phyloP scores from a whole-genome alignment of 306 rosid genomes.

The Ochetophila trinervis region DNA sequence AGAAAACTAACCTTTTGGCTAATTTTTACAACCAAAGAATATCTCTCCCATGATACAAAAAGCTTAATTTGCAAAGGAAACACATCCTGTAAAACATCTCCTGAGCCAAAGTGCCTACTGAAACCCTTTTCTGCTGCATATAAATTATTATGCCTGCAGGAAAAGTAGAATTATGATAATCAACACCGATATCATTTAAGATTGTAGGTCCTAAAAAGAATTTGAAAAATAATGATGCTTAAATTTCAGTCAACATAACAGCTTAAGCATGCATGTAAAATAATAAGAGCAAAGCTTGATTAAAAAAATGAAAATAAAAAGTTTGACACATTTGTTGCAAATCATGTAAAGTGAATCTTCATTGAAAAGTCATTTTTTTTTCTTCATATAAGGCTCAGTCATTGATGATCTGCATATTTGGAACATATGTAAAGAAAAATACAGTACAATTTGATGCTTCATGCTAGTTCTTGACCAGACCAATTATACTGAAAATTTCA shows the following conservation, averaged over 20 bases:
- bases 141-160: conserved; percentile 62
- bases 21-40: conserved; percentile 65
- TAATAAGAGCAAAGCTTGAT: not conserved
- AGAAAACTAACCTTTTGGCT: conserved; percentile 55
- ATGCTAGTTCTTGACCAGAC: not conserved
- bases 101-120: conserved; percentile 36
- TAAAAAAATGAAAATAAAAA: not conserved
- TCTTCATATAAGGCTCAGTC: not conserved
- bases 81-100: conserved; percentile 45
- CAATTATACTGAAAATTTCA: not conserved
- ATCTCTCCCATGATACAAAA: conserved; percentile 60
- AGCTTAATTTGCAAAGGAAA: conserved; percentile 74
- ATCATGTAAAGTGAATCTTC: too few species aligned
- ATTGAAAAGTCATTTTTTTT: too few species aligned
- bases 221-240: too few species aligned
- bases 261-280: not conserved
- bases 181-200: conserved; percentile 12
- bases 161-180: conserved; percentile 26
- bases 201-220: conserved; percentile 1
- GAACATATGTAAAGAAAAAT: not conserved
- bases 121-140: conserved; percentile 38
- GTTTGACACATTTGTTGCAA: too few species aligned
- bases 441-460: not conserved
- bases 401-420: not conserved
- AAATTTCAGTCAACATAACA: not conserved